Evolutionary conservation across 179 eudicot species (phyloP), one percentile per base, ranked within the genome.

Genomic region (Heliamphora pulchella): DNA sequence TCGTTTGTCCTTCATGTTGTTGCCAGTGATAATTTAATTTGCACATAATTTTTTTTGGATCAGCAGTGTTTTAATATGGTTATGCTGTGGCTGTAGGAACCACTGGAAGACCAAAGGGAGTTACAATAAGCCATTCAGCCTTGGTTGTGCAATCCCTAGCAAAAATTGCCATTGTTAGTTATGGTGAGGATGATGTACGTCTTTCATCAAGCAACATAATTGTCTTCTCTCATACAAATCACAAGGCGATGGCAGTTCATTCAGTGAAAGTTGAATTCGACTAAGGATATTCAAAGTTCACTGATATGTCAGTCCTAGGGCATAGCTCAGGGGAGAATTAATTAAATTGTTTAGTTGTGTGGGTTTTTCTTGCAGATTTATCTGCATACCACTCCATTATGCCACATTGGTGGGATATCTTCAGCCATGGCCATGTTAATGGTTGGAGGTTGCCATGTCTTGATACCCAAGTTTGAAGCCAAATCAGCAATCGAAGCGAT

Each of bases 391-490:
- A 96, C 93, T 77, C 98, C 99, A 68, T 63, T 96, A 82, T 94
- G 98, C 86, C 99, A 96, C 83, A 94, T 96, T 69, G 99, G 99
- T 72, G 99, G 97, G 67, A 86, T 96, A 86, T 96, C 99, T 55
- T 96, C 99, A 2, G 94, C 94, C 81, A 46, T 96, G 84, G 90
- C 99, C 75, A 81, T 92, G 88, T 83, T 96, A 80, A 91, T 94
- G 98, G 96, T 81, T 20, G 99, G 99, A 75, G 96, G 94, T 51
- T 90, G 96, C 80, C 99, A 96, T 83, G 89, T 96, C 62, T 80
- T 92, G 47, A 80, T 88, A 44, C 94, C 99, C 73, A 96, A 92
- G 88, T 96, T 96, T 87, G 97, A 91, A 72, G 94, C 94, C 57
- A 82, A 86, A 55, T 74, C 81, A 78, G 94, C 92, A 41, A 69